Percentiles rank a stretch among this genome's conserved stretches.
Evolutionary conservation across 177 flowering plant species (phyloP).

Genomic region (Vitis hybrid): DNA sequence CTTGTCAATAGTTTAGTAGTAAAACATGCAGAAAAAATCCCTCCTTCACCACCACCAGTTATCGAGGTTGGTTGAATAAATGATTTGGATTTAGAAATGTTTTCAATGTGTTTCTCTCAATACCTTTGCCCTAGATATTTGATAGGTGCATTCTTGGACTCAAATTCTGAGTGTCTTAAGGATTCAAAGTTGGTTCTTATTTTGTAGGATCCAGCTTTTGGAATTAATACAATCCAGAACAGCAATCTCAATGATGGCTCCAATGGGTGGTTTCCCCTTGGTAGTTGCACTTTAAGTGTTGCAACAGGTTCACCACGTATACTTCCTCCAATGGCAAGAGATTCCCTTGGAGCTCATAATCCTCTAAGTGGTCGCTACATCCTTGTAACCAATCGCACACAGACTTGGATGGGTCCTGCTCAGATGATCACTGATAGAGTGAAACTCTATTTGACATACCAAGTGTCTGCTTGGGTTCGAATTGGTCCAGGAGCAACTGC

Average conservation of each 20-base stretch:
- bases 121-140: not conserved
- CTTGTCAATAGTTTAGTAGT: slow-evolving; percentile 76
- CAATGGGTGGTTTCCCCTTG: slow-evolving; percentile 88
- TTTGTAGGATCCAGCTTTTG: slow-evolving; percentile 63
- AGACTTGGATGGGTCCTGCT: slow-evolving; percentile 98
- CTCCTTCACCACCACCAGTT: slow-evolving; percentile 79
- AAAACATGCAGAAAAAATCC: slow-evolving; percentile 69
- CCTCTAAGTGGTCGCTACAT: slow-evolving; percentile 81
- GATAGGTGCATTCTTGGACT: not conserved
- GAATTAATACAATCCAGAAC: slow-evolving; percentile 76
- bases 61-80: slow-evolving; percentile 55
- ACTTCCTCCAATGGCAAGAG: slow-evolving; percentile 87
- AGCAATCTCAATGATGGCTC: slow-evolving; percentile 63
- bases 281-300: slow-evolving; percentile 70
- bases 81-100: not conserved
- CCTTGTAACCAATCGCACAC: slow-evolving; percentile 76
- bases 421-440: slow-evolving; percentile 86
- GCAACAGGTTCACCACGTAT: slow-evolving; percentile 77
- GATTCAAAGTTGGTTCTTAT: not conserved
- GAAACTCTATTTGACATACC: slow-evolving; percentile 81
- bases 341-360: slow-evolving; percentile 70
- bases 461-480: slow-evolving; percentile 93
- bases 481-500: slow-evolving; percentile 52
- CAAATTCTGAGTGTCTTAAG: not conserved
- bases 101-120: not conserved